A percentile compares a stretch with the other conserved stretches of the same genome.
Conservation (phyloP, 2,329 filamentous ascomycete species). For the Penicillium sp. region DNA sequence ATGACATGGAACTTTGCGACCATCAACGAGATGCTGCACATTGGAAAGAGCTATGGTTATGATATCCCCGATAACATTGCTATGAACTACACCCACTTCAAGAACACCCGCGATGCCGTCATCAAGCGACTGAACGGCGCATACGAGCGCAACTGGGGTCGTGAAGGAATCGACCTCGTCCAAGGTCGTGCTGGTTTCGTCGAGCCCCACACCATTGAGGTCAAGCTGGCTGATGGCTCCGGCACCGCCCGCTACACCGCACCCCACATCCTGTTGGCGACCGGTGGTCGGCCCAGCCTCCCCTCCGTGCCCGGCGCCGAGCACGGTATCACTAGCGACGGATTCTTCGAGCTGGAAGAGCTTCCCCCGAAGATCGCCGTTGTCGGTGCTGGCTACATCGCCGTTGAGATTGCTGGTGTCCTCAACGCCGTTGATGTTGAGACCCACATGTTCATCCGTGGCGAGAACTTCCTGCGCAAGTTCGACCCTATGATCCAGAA, state of each 20-base stretch:
- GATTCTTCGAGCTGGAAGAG: slow-evolving; percentile 52
- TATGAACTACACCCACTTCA: slow-evolving; percentile 49
- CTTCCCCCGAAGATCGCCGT: slow-evolving; percentile 51
- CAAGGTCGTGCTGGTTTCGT: slow-evolving; percentile 50
- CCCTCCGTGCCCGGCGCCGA: slow-evolving; percentile 47
- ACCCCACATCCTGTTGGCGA: slow-evolving; percentile 50
- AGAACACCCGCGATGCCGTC: slow-evolving; percentile 47
- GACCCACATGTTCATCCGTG: slow-evolving; percentile 52
- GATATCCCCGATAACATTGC: slow-evolving; percentile 43
- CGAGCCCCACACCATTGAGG: slow-evolving; percentile 45
- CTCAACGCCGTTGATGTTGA: slow-evolving; percentile 50
- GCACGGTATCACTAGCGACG: slow-evolving; percentile 52
- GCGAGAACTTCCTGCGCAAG: slow-evolving; percentile 48
- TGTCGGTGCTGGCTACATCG: slow-evolving; percentile 53
- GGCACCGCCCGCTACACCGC: slow-evolving; percentile 42
- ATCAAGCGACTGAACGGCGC: slow-evolving; percentile 47
- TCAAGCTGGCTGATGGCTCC: slow-evolving; percentile 43
- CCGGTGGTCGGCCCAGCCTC: slow-evolving; percentile 47
- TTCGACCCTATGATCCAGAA: slow-evolving; percentile 55
- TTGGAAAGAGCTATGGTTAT: slow-evolving; percentile 50
- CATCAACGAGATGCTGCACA: slow-evolving; percentile 48
- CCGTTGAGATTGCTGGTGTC: slow-evolving; percentile 52
- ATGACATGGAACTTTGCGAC: slow-evolving; percentile 54
- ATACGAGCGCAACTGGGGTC: slow-evolving; percentile 52
- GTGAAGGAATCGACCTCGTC: slow-evolving; percentile 51